Evolutionary conservation across 345 rosid species (phyloP).

Genomic region (Hypericum perforatum): DNA sequence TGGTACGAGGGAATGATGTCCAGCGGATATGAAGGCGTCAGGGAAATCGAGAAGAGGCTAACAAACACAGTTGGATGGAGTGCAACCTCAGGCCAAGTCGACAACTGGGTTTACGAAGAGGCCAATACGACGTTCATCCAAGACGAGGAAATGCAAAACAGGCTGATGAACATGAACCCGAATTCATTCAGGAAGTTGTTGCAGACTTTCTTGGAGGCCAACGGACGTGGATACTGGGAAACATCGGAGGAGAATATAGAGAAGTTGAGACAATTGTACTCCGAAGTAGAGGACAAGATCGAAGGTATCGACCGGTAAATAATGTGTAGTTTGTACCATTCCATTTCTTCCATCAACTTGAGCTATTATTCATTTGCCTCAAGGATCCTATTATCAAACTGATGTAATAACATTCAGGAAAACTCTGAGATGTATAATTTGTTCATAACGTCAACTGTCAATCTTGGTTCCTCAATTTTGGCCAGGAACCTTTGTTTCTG

Average conservation of each 20-base stretch:
- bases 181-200: constrained; percentile 86
- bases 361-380: not conserved
- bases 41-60: constrained; percentile 92
- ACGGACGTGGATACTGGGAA: constrained; percentile 97
- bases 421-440: constrained; percentile 16
- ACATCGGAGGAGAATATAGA: constrained; percentile 73
- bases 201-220: constrained; percentile 97
- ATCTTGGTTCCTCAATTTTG: not conserved
- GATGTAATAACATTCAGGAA: constrained; percentile 10
- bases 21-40: too few species aligned
- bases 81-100: constrained; percentile 97
- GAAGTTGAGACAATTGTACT: constrained; percentile 78
- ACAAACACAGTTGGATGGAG: constrained; percentile 98
- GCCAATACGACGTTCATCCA: constrained; percentile 89
- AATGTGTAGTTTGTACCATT: not conserved
- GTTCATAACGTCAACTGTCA: constrained; percentile 8
- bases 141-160: constrained; percentile 86
- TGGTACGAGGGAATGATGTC: too few species aligned
- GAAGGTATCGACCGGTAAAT: constrained; percentile 82
- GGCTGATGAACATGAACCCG: constrained; percentile 81
- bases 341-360: constrained; percentile 14
- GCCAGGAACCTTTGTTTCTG: not conserved
- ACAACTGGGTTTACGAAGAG: constrained; percentile 95
- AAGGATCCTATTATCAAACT: constrained; percentile 5
- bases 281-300: constrained; percentile 92